Percentiles rank a stretch among this genome's conserved stretches.
Evolutionary conservation across 805 yeast genomes (phyloP).

Genomic region (Ogataea wickerhamii): DNA sequence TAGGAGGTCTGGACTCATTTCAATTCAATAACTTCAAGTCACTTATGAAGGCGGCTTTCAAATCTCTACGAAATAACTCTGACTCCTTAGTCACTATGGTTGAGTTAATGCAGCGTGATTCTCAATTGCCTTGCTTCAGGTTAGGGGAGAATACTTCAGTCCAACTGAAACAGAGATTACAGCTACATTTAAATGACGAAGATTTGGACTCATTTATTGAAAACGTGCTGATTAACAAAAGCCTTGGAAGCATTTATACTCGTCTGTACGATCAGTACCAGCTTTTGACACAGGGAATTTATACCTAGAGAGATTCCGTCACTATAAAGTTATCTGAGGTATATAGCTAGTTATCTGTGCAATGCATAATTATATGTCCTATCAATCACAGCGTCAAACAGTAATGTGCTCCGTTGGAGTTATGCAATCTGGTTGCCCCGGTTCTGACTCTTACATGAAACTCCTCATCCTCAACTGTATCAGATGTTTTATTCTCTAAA

Average conservation of each 20-base stretch:
- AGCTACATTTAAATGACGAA: conserved; percentile 64
- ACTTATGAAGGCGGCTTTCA: conserved; percentile 70
- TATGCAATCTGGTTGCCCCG: conserved; percentile 39
- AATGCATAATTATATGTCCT: background rate
- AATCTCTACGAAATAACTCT: conserved; percentile 65
- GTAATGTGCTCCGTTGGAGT: conserved; percentile 34
- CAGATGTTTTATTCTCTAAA: background rate
- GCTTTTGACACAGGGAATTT: conserved; percentile 91
- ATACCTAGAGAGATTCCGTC: conserved; percentile 40
- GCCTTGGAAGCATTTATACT: conserved; percentile 85
- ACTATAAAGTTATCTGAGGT: background rate
- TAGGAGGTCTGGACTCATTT: conserved; percentile 74
- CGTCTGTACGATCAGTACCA: conserved; percentile 94
- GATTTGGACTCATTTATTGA: conserved; percentile 82
- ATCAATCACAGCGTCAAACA: conserved; percentile 21
- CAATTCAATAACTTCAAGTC: conserved; percentile 57
- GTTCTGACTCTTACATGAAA: conserved; percentile 42
- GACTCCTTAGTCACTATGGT: conserved; percentile 79
- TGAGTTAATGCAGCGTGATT: conserved; percentile 91
- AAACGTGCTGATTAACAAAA: conserved; percentile 66
- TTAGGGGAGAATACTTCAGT: conserved; percentile 82
- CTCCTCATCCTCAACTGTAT: conserved; percentile 28
- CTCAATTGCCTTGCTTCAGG: conserved; percentile 85
- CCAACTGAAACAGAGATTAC: conserved; percentile 77
- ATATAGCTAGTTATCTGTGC: background rate